phyloP scores from a whole-genome alignment of 2,329 filamentous ascomycete species.

The Neonectria punicea region DNA sequence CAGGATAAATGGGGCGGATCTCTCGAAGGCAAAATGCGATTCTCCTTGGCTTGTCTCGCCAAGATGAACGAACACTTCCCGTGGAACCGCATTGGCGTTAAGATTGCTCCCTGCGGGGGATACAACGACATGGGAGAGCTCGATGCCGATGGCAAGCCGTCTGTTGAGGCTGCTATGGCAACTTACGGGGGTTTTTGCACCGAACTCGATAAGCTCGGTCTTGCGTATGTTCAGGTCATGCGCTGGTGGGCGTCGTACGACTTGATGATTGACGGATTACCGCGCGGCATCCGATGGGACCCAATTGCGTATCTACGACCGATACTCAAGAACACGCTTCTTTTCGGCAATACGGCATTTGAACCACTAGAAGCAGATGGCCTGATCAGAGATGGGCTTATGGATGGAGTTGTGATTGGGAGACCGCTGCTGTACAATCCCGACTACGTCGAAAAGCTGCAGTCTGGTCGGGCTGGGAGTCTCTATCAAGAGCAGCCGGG shows the following conservation, averaged over 20 bases:
- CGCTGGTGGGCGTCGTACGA: slow-evolving; percentile 21
- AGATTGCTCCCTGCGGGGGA: slow-evolving; percentile 12
- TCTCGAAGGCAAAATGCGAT: slow-evolving; percentile 59
- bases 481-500: slow-evolving; percentile 9
- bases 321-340: slow-evolving; percentile 9
- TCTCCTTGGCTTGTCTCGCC: slow-evolving; percentile 44
- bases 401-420: slow-evolving; percentile 10
- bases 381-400: slow-evolving; percentile 4
- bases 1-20: slow-evolving; percentile 62
- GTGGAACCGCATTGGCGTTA: slow-evolving; percentile 6
- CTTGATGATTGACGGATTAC: slow-evolving; percentile 18
- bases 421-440: slow-evolving; percentile 10
- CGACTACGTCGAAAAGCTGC: slow-evolving; percentile 8
- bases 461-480: not conserved
- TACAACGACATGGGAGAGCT: slow-evolving; percentile 17
- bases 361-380: slow-evolving; percentile 1
- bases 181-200: slow-evolving; percentile 9
- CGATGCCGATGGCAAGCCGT: slow-evolving; percentile 2
- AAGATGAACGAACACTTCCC: slow-evolving; percentile 14
- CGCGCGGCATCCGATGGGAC: slow-evolving; percentile 19
- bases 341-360: slow-evolving; percentile 13
- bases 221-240: slow-evolving; percentile 42
- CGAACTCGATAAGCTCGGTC: slow-evolving; percentile 11
- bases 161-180: not conserved
- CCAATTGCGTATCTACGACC: slow-evolving; percentile 10